phyloP scores from a whole-genome alignment of 129 eudicot genomes.

The Chrysanthemum lavandulifolium region DNA sequence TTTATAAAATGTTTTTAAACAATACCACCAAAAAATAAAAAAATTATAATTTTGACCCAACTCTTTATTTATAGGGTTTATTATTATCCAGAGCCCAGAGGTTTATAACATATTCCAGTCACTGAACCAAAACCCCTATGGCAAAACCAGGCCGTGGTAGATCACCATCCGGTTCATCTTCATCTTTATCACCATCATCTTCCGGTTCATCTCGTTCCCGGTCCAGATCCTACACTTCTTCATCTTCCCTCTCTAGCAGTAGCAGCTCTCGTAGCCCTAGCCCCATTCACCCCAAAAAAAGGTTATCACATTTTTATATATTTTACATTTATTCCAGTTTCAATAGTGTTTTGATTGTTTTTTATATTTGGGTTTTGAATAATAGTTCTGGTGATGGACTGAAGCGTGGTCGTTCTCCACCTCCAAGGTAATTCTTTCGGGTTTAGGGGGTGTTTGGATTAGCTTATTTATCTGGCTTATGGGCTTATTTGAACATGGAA shows the following conservation, averaged over 20 bases:
- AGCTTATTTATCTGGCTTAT: not conserved
- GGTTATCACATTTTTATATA: too few relatives aligned
- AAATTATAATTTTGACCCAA: too few relatives aligned
- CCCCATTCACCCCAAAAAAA: too few relatives aligned
- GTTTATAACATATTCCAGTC: not conserved
- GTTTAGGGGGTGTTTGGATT: not conserved
- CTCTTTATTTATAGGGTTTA: too few relatives aligned
- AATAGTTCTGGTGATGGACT: not conserved
- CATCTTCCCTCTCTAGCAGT: not conserved
- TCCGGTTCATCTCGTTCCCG: not conserved
- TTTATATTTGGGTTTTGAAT: not conserved
- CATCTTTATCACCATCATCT: not conserved
- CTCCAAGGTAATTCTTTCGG: not conserved
- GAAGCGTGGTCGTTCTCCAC: not conserved
- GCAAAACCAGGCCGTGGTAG: conserved; percentile 3
- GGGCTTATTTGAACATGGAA: too few relatives aligned
- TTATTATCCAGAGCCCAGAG: not conserved
- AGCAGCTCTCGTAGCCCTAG: not conserved
- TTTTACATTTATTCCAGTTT: too few relatives aligned
- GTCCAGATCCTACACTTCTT: not conserved
- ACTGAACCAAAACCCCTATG: not conserved
- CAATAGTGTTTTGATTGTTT: too few relatives aligned
- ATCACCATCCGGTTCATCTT: not conserved
- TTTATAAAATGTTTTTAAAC: too few relatives aligned
- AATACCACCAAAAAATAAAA: too few relatives aligned